These are phyloP conservation scores for Populus tomentosa DNA, from an alignment of 441 rosid species.

Conservation along the genomic window DNA sequence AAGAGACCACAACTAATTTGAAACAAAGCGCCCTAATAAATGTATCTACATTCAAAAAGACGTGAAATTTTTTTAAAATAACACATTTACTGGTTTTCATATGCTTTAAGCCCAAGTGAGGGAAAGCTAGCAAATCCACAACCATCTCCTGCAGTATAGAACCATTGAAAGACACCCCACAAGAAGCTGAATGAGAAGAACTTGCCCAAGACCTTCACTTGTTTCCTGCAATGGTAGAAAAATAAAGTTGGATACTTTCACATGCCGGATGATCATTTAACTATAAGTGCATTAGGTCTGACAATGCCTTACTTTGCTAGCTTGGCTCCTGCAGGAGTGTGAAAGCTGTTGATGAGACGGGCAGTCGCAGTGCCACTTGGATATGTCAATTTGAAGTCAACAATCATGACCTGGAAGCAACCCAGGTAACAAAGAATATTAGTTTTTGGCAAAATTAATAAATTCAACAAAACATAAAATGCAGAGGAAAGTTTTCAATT, in stretches of 20 bases:
- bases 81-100: slow-evolving; percentile 45
- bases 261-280: no score
- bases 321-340: slow-evolving; percentile 84
- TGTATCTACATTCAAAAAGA: no score
- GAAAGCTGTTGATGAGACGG: slow-evolving; percentile 88
- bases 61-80: neutral
- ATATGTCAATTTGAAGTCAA: slow-evolving; percentile 84
- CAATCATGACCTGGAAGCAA: slow-evolving; percentile 70
- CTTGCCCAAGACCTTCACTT: slow-evolving; percentile 65
- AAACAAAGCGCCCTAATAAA: neutral
- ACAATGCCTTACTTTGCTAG: slow-evolving; percentile 59
- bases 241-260: neutral
- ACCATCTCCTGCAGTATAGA: slow-evolving; percentile 59
- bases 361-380: slow-evolving; percentile 99
- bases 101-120: slow-evolving; percentile 70
- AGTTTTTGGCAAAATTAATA: no score
- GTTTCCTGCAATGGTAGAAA: slow-evolving; percentile 47
- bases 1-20: neutral
- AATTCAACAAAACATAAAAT: no score
- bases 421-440: no score
- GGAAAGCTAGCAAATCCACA: slow-evolving; percentile 87
- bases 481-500: no score
- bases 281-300: neutral
- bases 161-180: slow-evolving; percentile 96
- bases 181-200: slow-evolving; percentile 81